These are phyloP conservation scores for Phytopythium helicoides DNA, from an alignment of 352 stramenopile species.

Conservation along the genomic window DNA sequence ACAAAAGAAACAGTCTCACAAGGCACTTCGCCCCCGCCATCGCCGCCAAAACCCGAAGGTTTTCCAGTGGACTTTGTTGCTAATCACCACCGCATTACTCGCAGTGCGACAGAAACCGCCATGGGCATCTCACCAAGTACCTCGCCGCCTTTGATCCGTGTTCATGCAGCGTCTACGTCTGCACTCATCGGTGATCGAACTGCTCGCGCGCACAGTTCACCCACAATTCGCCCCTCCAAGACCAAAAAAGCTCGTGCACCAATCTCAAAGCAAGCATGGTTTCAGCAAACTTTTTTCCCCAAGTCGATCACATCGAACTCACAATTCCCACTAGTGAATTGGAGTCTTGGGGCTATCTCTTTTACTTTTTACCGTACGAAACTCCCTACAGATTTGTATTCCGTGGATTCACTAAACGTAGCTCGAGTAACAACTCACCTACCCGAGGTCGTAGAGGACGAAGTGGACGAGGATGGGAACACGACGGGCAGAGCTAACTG, in stretches of 20 bases:
- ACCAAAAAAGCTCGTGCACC: neutral
- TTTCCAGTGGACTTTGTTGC: conserved; percentile 18
- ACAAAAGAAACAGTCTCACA: neutral
- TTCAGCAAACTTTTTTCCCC: conserved; percentile 34
- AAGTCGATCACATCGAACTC: conserved; percentile 19
- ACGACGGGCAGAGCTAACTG: conserved; percentile 1
- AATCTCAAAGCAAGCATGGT: conserved; percentile 21
- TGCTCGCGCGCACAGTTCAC: neutral
- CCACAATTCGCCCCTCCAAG: neutral
- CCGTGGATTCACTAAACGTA: neutral
- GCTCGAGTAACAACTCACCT: neutral
- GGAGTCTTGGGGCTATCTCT: conserved; percentile 44
- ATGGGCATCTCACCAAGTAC: neutral
- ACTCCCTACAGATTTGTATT: neutral
- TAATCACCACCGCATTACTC: conserved; percentile 32
- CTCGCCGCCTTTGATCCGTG: conserved; percentile 1
- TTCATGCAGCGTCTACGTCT: conserved; percentile 5
- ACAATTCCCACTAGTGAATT: conserved; percentile 50
- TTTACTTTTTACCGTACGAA: conserved; percentile 24
- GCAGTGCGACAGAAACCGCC: conserved; percentile 22
- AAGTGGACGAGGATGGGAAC: conserved; percentile 2
- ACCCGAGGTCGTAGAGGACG: neutral
- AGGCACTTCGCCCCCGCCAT: neutral
- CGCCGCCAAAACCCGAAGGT: conserved; percentile 5
- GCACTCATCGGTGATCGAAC: neutral